These are phyloP conservation scores for Linnemannia hyalina DNA, from an alignment of 192 early-diverging fungal species.

Conservation along the genomic window DNA sequence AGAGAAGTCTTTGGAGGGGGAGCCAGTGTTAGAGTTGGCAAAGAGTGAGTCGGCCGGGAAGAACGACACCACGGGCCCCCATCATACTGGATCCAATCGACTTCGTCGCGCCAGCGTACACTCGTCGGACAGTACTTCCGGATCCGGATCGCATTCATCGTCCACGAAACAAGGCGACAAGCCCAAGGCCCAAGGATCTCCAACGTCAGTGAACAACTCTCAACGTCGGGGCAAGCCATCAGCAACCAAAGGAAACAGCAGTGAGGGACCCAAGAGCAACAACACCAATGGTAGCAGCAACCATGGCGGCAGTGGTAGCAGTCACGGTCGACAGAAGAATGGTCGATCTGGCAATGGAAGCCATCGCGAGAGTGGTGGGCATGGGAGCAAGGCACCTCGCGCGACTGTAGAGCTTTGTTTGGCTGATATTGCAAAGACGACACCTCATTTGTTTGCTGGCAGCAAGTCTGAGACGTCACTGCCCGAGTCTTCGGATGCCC, in stretches of 20 bases:
- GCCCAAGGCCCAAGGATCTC: not conserved
- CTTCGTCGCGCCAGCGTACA: not conserved
- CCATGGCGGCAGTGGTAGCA: slow-evolving; percentile 7
- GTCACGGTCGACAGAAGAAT: slow-evolving; percentile 14
- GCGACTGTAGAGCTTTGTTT: slow-evolving; percentile 45
- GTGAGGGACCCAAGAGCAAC: not conserved
- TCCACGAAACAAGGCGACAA: not conserved
- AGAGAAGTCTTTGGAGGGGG: not conserved
- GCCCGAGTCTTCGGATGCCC: not conserved
- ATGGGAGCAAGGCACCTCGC: slow-evolving; percentile 25
- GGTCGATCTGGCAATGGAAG: not conserved
- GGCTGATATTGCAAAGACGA: slow-evolving; percentile 45
- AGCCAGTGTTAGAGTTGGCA: not conserved
- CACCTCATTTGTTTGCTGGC: slow-evolving; percentile 27
- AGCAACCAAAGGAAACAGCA: not conserved
- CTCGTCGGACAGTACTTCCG: not conserved
- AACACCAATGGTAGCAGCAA: not conserved
- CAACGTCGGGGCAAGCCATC: not conserved
- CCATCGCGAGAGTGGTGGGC: slow-evolving; percentile 2
- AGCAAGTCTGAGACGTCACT: not conserved
- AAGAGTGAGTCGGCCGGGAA: not conserved
- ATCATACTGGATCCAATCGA: not conserved
- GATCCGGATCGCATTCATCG: not conserved
- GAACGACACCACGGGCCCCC: not conserved
- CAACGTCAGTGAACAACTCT: not conserved